Base-by-base conservation (phyloP, 345 rosid species). In the Citrus medica region DNA sequence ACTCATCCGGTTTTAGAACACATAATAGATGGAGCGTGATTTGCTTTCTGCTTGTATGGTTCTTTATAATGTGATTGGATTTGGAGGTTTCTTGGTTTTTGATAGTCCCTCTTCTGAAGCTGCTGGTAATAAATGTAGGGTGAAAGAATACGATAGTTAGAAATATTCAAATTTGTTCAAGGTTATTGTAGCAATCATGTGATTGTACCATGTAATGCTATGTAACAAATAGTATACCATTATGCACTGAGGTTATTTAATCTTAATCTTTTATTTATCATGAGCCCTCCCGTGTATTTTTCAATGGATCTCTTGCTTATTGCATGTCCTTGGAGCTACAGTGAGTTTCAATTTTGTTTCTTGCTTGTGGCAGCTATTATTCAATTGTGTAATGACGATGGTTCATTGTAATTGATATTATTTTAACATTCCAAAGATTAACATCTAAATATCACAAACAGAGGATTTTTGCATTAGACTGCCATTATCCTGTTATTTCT, bases 11-110 rank as follows among this genome's bases (percentile, higher is more conserved):
- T 22, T 78, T 80, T 60, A 59, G 79, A 76, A 51, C 76, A 51
- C 56, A 74, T 71, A 75, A 53, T 56, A 74, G 85, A 75, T 81
- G 87, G 89, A 37, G 77, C 48, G 22, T 74, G 38, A 61, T 66
- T 78, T 88, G 83, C 61, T 32, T 86, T 77, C 81, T 82, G 76
- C 76, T 86, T 78, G 66, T 85, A 8, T 84, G 78, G 91, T 38
- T 83, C 42, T 83, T 82, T 79, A 79, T 78, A 25, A 60, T 83
- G 79, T 92, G 81, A 80, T 22, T 35, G 71, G 75, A 35, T 79
- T 22, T 55, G 71, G 75, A 35, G 22, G 75, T 84, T 82, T 81
- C 65, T 56, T 42, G 80, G 82, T 70, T 87, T 81, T 81, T 84
- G 69, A 61, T 24, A 67, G 83, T 83, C 77, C 85, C 63, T 77